Base-by-base conservation (phyloP, 179 eudicot genomes). In the Camellia oleifera region DNA sequence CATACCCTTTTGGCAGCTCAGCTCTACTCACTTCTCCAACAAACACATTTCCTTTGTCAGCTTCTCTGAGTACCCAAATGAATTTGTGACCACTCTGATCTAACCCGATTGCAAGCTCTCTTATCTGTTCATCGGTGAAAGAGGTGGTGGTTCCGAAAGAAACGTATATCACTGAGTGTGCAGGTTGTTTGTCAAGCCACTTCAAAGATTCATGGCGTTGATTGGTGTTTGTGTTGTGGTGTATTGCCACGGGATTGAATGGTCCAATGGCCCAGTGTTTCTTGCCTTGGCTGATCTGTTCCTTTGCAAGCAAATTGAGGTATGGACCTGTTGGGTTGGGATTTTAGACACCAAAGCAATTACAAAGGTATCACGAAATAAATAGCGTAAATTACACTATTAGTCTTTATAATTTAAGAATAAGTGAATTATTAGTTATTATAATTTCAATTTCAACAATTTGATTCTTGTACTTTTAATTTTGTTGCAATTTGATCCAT, bases 1-100 rank as follows among this genome's bases (percentile, higher is more conserved):
- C 87, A 45, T 3, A 85, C 76, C 81, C 83, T 69, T 61, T 14
- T 26, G 85, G 88, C 57, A 80, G 48, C 23, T 50, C 62, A 18
- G 18, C 20, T 13, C 42, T 80, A 5, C 74, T 74, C 5, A 4
- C 54, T 52, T 53, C 69, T 7, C n/a, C 70, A 2, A 46, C 73
- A 45, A 80, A 80, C 6, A 80, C 32, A 50, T 80, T 45, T 10
- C 78, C 82, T 63, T 32, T 74, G 23, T 80, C 82, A 15, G 82
- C 82, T 32, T 80, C 82, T 66, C 82, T 73, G 53, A 80, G 15
- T 6, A 66, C 78, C 82, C 82, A 73, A 42, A 80, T 74, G 68
- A 80, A 32, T 32, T 32, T 32, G 40, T 32, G 40, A 32, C 40
- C 40, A 32, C 40, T 32, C 40, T 32, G 40, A 66, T 45, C 61